These are phyloP conservation scores for Coprinopsis marcescibilis DNA, from an alignment of 768 basidiomycete genomes.

Conservation along the genomic window DNA sequence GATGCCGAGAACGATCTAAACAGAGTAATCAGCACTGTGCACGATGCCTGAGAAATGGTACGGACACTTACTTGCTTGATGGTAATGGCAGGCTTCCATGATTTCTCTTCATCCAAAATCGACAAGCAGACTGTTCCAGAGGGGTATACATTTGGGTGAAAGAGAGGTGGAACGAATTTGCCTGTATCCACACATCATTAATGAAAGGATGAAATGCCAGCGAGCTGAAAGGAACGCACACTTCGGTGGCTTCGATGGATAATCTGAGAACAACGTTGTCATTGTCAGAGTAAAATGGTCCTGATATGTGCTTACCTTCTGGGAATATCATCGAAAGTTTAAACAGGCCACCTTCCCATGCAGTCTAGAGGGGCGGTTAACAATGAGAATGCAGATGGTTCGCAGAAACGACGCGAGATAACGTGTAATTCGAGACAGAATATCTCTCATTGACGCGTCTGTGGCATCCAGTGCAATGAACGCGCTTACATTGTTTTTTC, in stretches of 20 bases:
- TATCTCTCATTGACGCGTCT: conserved; percentile 11
- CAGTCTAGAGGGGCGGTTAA: conserved; percentile 50
- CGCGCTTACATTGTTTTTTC: conserved; percentile 72
- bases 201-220: background rate
- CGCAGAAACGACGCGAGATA: conserved; percentile 13
- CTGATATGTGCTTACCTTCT: conserved; percentile 65
- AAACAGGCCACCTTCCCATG: conserved; percentile 96
- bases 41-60: conserved; percentile 2
- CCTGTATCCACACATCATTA: conserved; percentile 40
- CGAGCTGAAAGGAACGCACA: conserved; percentile 42
- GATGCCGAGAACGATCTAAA: conserved; percentile 88
- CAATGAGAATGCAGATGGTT: conserved; percentile 3
- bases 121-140: conserved; percentile 98
- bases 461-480: conserved; percentile 7
- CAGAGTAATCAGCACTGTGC: background rate
- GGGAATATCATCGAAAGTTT: conserved; percentile 94
- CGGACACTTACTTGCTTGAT: conserved; percentile 79
- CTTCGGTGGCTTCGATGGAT: conserved; percentile 93
- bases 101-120: conserved; percentile 97
- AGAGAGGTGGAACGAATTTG: conserved; percentile 93
- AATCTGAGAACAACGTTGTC: conserved; percentile 46
- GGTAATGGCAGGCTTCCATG: conserved; percentile 98
- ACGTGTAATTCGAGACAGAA: conserved; percentile 1
- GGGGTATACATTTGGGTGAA: conserved; percentile 98
- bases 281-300: background rate